Conservation (phyloP, 805 yeast genomes). For the Teunomyces funiuensis region DNA sequence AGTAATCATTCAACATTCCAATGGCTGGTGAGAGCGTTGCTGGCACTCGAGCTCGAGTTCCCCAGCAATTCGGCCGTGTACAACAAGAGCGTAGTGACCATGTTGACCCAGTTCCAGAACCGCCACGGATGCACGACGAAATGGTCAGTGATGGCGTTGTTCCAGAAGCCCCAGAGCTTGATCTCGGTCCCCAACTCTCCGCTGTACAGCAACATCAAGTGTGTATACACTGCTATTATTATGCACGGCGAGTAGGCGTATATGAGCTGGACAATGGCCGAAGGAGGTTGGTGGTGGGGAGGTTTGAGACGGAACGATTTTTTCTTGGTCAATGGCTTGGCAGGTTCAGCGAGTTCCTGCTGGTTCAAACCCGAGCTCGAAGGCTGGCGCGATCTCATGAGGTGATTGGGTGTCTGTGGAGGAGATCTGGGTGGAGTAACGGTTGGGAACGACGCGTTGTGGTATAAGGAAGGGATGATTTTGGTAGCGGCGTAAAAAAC, state of each 20-base stretch:
- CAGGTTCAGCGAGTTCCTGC: not conserved
- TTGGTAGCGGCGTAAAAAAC: constrained; percentile 92
- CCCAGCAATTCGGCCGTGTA: constrained; percentile 75
- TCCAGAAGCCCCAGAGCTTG: constrained; percentile 59
- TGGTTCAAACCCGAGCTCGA: constrained; percentile 13
- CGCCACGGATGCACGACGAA: constrained; percentile 73
- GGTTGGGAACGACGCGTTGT: constrained; percentile 33
- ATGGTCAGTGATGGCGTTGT: constrained; percentile 11
- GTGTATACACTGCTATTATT: constrained; percentile 92
- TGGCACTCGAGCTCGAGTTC: constrained; percentile 27
- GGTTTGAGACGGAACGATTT: constrained; percentile 16
- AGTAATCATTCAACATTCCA: constrained; percentile 38
- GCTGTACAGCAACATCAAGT: constrained; percentile 84
- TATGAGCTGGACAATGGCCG: constrained; percentile 52
- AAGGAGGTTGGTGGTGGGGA: constrained; percentile 23
- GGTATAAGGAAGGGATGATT: constrained; percentile 77
- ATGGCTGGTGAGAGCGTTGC: constrained; percentile 41
- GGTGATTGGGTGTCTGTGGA: constrained; percentile 14
- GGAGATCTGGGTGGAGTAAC: constrained; percentile 43
- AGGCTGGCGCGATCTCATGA: constrained; percentile 31
- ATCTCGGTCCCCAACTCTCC: constrained; percentile 68
- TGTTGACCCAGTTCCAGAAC: constrained; percentile 96
- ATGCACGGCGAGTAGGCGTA: constrained; percentile 93
- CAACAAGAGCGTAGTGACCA: constrained; percentile 73
- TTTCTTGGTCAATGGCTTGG: constrained; percentile 3